Evolutionary conservation across 148 eudicot species (phyloP).

Genomic region (Persicaria tinctoria): DNA sequence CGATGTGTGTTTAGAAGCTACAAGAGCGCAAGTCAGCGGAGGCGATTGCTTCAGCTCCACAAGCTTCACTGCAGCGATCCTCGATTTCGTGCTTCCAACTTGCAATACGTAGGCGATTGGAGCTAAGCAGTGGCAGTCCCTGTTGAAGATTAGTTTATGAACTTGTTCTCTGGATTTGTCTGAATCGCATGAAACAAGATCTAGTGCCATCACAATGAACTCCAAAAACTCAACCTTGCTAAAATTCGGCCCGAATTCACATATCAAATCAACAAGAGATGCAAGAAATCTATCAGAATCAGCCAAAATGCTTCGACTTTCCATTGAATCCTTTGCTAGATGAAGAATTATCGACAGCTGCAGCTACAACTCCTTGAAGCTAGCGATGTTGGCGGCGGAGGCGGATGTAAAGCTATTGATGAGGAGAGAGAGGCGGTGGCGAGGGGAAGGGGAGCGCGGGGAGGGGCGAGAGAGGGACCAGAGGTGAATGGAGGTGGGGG

Average conservation of each 20-base stretch:
- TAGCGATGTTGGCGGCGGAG: slow-evolving; percentile 1
- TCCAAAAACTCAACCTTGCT: slow-evolving; percentile 16
- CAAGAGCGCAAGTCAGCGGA: slow-evolving; percentile 5
- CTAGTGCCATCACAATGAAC: slow-evolving; percentile 26
- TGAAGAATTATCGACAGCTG: slow-evolving; percentile 26
- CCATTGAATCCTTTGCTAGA: slow-evolving; percentile 25
- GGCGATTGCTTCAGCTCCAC: slow-evolving; percentile 24
- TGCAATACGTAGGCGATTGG: slow-evolving; percentile 25
- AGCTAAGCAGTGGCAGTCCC: slow-evolving; percentile 13
- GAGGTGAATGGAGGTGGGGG: slow-evolving; percentile 45
- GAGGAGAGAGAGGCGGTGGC: slow-evolving; percentile 5
- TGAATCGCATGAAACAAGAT: slow-evolving; percentile 26
- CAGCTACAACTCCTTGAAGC: neutral
- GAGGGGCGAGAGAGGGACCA: slow-evolving; percentile 29
- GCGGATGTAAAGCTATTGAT: neutral
- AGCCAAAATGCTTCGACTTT: no score
- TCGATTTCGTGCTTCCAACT: slow-evolving; percentile 32
- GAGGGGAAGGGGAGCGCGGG: slow-evolving; percentile 14
- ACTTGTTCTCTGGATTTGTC: slow-evolving; percentile 13
- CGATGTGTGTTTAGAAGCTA: no score
- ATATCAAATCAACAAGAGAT: neutral
- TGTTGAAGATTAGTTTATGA: slow-evolving; percentile 13
- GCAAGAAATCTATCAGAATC: slow-evolving; percentile 3
- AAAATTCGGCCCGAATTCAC: slow-evolving; percentile 11
- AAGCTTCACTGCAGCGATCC: slow-evolving; percentile 30